Evolutionary conservation across 2,329 filamentous ascomycete species (phyloP).

Genomic region (Fusarium citri): DNA sequence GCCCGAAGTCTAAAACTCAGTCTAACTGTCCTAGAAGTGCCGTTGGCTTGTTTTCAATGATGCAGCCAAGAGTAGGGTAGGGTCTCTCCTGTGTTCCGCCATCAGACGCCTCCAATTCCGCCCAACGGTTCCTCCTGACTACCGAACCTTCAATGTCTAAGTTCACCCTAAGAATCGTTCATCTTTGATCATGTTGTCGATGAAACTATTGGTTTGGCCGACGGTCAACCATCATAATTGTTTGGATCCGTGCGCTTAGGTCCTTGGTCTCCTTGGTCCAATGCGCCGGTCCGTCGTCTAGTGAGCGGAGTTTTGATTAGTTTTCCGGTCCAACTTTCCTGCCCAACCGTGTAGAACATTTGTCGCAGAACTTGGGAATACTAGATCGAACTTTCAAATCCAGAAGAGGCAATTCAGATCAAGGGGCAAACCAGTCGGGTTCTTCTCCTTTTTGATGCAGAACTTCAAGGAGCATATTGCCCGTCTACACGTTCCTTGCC

Average conservation of each 20-base stretch:
- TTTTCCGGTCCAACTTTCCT: neutral
- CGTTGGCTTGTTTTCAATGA: neutral
- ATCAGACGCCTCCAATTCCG: neutral
- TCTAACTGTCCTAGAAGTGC: neutral
- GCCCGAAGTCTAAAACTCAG: neutral
- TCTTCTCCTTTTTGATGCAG: neutral
- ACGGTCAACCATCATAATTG: neutral
- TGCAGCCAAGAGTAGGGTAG: neutral
- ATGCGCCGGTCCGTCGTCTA: slow-evolving; percentile 1
- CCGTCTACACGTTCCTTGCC: neutral
- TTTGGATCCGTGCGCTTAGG: neutral
- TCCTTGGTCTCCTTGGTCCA: neutral
- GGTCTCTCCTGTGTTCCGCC: slow-evolving; percentile 1
- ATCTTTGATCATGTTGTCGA: neutral
- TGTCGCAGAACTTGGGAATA: neutral
- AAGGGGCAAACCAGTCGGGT: neutral
- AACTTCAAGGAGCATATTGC: neutral
- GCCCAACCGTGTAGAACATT: neutral
- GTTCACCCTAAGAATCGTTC: neutral
- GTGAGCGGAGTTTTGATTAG: neutral
- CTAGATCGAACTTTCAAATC: neutral
- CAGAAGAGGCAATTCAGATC: neutral
- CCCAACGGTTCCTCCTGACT: neutral
- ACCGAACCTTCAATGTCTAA: neutral
- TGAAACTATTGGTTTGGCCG: neutral